Evolutionary conservation across 2,329 filamentous ascomycete genomes (phyloP).

Genomic region (Fusarium sp.): DNA sequence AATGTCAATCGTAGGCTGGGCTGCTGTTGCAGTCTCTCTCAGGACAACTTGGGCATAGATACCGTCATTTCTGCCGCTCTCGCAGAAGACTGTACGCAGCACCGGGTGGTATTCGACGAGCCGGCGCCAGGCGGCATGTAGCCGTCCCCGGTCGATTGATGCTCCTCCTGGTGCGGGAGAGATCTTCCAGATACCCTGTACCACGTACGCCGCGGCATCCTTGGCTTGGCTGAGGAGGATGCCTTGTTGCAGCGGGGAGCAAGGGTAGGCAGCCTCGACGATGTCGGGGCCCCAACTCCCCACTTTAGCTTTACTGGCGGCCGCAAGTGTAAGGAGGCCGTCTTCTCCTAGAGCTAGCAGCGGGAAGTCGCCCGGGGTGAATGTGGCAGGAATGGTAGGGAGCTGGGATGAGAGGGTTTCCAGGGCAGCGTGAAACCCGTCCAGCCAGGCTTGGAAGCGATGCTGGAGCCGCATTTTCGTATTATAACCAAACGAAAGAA

Average conservation of each 20-base stretch:
- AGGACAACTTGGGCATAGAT: neutral
- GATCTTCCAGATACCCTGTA: neutral
- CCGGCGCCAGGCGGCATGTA: neutral
- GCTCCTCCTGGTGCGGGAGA: neutral
- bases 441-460: neutral
- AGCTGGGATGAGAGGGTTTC: neutral
- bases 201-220: neutral
- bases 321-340: neutral
- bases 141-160: neutral
- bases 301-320: neutral
- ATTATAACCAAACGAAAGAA: neutral
- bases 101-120: neutral
- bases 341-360: neutral
- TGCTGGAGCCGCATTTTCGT: neutral
- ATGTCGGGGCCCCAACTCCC: neutral
- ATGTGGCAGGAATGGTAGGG: neutral
- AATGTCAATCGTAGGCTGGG: neutral
- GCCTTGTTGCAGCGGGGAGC: neutral
- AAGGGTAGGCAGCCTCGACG: neutral
- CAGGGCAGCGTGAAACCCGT: neutral
- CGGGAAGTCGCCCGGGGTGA: neutral
- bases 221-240: constrained; percentile 1
- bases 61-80: neutral
- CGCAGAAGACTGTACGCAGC: neutral
- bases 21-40: neutral